Conservation (phyloP, 257 asterid species). For the Solanum stenotomum region DNA sequence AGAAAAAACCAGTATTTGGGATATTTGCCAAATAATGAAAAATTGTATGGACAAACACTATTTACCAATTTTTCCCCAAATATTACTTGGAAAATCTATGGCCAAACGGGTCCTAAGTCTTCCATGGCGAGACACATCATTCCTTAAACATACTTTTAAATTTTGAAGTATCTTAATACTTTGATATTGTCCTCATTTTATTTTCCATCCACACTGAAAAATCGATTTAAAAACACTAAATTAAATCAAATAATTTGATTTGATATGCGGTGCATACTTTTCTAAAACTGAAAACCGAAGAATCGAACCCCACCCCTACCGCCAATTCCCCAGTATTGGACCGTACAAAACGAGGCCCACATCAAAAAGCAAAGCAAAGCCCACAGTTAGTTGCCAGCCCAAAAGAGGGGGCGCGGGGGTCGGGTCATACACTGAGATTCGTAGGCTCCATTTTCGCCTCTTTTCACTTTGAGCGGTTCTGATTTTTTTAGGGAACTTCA, state of each 20-base stretch:
- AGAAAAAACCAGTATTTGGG: too few relatives aligned
- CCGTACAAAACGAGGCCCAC: slow-evolving; percentile 7
- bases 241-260: too few relatives aligned
- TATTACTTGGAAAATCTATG: too few relatives aligned
- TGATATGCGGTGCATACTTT: neutral
- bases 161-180: too few relatives aligned
- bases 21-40: too few relatives aligned
- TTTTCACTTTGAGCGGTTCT: neutral
- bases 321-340: neutral
- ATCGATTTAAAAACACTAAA: too few relatives aligned
- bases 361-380: neutral
- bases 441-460: slow-evolving; percentile 2
- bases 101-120: neutral
- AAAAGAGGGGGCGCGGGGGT: neutral
- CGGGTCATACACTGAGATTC: neutral
- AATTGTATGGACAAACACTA: too few relatives aligned
- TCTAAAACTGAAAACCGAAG: too few relatives aligned
- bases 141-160: neutral
- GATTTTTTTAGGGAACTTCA: neutral
- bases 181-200: too few relatives aligned
- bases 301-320: neutral
- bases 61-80: too few relatives aligned
- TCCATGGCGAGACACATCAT: neutral
- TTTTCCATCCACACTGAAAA: neutral
- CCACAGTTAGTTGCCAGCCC: neutral